These are phyloP conservation scores for Pestalotiopsis sp. DNA, from an alignment of 2,329 filamentous ascomycete species.

Conservation along the genomic window DNA sequence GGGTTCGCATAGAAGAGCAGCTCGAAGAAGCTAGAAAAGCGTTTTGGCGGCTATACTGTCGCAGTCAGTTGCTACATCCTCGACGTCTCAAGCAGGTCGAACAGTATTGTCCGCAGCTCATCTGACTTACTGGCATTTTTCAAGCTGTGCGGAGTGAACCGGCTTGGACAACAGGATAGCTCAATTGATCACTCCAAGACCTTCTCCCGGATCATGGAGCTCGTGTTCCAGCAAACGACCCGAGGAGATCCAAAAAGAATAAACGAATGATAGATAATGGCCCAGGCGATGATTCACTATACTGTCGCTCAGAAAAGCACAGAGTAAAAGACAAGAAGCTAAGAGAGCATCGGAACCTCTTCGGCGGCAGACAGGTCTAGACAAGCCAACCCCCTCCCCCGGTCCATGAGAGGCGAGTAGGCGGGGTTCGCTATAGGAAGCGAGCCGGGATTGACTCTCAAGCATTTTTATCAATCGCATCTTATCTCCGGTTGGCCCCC, in stretches of 20 bases:
- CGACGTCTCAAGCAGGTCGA: neutral
- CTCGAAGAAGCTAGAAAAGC: slow-evolving; percentile 25
- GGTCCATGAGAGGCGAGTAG: neutral
- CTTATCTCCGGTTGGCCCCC: neutral
- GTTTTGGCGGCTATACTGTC: neutral
- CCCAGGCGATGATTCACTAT: neutral
- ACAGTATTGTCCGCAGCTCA: neutral
- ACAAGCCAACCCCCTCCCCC: neutral
- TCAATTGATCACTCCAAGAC: too few relatives aligned
- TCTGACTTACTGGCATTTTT: neutral
- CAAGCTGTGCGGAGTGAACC: neutral
- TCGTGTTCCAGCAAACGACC: too few relatives aligned
- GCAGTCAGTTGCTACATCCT: neutral
- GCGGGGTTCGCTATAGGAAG: neutral
- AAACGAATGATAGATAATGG: neutral
- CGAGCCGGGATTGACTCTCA: neutral
- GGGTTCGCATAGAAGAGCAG: slow-evolving; percentile 31
- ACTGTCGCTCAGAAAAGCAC: neutral
- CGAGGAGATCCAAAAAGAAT: too few relatives aligned
- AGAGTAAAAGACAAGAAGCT: neutral
- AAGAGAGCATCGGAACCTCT: neutral
- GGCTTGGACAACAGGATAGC: too few relatives aligned
- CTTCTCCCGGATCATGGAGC: too few relatives aligned
- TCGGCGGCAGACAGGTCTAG: neutral
- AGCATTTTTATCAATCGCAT: slow-evolving; percentile 2